Base-by-base conservation (phyloP, 345 rosid species). In the Cardamine occulta region DNA sequence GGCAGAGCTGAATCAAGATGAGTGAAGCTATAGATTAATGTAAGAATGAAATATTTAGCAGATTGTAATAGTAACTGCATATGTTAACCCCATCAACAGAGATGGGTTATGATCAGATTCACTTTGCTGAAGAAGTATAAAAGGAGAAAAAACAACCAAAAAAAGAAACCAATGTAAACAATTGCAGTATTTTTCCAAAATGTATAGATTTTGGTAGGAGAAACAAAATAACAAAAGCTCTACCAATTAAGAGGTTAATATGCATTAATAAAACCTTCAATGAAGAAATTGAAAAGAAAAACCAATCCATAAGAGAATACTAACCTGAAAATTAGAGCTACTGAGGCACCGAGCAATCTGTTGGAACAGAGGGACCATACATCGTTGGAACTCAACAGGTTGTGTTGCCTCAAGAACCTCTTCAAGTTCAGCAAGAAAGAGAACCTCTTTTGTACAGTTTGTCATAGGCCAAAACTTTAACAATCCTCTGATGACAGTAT, bases 331-430 rank as follows among this genome's bases (percentile, higher is more conserved):
- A 81, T 91, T 91, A 64, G 89, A 84, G 84, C 98, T 93, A 48
- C 84, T 93, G 45, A 93, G 90, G 80, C 97, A 93, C 31, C 87
- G 90, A 57, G 86, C 85, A 74, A 90, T 85, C 86, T 82, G 95
- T 84, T 89, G 85, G 80, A 89, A 93, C 78, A 93, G 86, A 72
- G 91, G 90, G 55, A 90, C 93, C 93, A 90, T 82, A 68, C 91
- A 90, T 9, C 91, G 87, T 64, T 90, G 93, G 74, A 93, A 93
- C 81, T 90, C 98, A 6, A 89, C 87, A 67, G 88, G 81, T 64
- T 93, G 95, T 12, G 98, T 89, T 21, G 89, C 90, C 78, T 93
- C 98, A 1, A 93, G 89, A 70, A 93, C 97, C 82, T 93, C 98
- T 81, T 90, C 98, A 57, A 93, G 96, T 81, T 93, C 96, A 69